A percentile compares a stretch with the other conserved stretches of the same genome.
Conservation (phyloP, 2,329 filamentous ascomycete genomes). For the Pestalotiopsis sp. region DNA sequence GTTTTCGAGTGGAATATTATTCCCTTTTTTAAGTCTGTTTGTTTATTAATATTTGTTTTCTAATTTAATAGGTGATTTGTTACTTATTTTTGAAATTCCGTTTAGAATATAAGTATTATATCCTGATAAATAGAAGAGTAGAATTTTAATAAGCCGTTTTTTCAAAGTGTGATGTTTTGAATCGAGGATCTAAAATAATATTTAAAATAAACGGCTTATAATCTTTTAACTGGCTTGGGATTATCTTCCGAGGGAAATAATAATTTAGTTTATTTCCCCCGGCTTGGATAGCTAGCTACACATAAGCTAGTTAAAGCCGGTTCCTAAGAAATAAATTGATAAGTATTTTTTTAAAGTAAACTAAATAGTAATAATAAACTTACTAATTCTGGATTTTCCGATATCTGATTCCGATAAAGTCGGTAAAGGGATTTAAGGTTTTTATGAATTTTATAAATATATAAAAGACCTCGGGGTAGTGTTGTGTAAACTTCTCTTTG, state of each 20-base stretch:
- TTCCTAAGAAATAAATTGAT: conserved; percentile 3
- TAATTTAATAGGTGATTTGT: not conserved
- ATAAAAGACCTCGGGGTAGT: not conserved
- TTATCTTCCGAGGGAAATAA: not conserved
- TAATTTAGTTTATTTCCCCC: not conserved
- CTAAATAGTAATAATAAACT: not conserved
- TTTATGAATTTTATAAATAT: conserved; percentile 7
- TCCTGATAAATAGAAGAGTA: not conserved
- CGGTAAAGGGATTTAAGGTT: not conserved
- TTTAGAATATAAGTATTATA: not conserved
- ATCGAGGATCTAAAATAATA: not conserved
- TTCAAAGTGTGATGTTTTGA: not conserved
- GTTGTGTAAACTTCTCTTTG: not conserved
- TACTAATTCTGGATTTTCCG: not conserved
- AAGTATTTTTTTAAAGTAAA: not conserved
- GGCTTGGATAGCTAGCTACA: not conserved
- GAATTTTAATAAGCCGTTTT: not conserved
- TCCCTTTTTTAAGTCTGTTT: not conserved
- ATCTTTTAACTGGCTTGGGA: not conserved
- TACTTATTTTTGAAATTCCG: not conserved
- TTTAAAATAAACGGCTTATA: conserved; percentile 1
- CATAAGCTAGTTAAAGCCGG: not conserved
- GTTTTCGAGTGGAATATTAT: not conserved
- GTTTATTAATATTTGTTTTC: not conserved
- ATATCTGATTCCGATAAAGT: not conserved